phyloP scores from a whole-genome alignment of 1,284 basidiomycete species.

The Bothia castanella region DNA sequence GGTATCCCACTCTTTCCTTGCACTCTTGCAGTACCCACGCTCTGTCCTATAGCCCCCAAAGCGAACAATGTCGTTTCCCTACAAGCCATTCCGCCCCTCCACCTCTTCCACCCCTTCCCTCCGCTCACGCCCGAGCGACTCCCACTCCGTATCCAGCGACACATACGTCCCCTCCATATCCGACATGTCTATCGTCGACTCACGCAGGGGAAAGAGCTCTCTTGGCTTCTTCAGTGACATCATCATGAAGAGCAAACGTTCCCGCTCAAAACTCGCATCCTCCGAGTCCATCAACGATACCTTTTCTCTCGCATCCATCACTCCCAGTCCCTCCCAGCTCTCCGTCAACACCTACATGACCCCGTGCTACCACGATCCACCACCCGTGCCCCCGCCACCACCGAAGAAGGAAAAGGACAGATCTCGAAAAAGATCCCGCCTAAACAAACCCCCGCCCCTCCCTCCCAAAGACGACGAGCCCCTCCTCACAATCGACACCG shows the following conservation, averaged over 20 bases:
- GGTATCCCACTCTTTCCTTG: background rate
- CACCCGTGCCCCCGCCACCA: constrained; percentile 27
- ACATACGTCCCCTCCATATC: constrained; percentile 31
- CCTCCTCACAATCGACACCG: constrained; percentile 59
- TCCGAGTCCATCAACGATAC: constrained; percentile 25
- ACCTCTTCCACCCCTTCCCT: constrained; percentile 31
- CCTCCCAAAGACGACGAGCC: constrained; percentile 17
- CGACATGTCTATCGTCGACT: constrained; percentile 30
- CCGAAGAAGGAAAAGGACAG: constrained; percentile 31
- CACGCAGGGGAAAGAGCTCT: constrained; percentile 34
- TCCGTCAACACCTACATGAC: constrained; percentile 24
- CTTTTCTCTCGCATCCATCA: constrained; percentile 16
- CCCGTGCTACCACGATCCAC: constrained; percentile 10
- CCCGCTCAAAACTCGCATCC: constrained; percentile 32
- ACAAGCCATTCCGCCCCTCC: constrained; percentile 33
- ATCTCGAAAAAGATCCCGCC: constrained; percentile 18
- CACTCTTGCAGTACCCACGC: no score
- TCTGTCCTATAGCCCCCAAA: constrained; percentile 6
- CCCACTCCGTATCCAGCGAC: constrained; percentile 35
- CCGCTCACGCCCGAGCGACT: constrained; percentile 40
- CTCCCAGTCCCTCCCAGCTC: constrained; percentile 25
- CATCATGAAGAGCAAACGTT: constrained; percentile 30
- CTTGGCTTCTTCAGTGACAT: constrained; percentile 32
- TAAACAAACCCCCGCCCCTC: constrained; percentile 23
- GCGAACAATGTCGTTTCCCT: constrained; percentile 29